Conservation (phyloP, 2,329 filamentous ascomycete species). For the Colletotrichum higginsianum region DNA sequence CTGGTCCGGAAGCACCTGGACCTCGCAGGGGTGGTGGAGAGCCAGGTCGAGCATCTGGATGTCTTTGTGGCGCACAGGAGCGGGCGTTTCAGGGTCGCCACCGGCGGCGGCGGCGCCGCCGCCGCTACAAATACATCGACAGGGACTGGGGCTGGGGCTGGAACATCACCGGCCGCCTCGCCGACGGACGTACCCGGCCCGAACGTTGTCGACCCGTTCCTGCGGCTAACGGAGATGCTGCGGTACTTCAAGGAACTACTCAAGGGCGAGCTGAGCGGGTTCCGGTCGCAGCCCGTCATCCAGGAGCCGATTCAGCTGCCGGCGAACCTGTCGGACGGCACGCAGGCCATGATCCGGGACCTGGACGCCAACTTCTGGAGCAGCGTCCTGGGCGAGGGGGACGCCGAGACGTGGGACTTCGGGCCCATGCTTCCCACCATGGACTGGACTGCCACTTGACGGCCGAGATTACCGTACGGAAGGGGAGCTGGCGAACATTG, state of each 20-base stretch:
- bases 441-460: constrained; percentile 41
- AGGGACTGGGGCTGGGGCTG: neutral
- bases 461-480: neutral
- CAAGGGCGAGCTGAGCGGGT: constrained; percentile 35
- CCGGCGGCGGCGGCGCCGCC: neutral
- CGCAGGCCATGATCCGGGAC: constrained; percentile 47
- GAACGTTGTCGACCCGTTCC: constrained; percentile 39
- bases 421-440: constrained; percentile 31
- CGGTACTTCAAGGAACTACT: constrained; percentile 41
- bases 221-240: constrained; percentile 43
- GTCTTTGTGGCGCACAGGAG: constrained; percentile 46
- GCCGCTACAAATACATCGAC: too few relatives aligned
- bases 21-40: constrained; percentile 50
- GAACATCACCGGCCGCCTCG: neutral
- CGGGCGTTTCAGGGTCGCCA: constrained; percentile 18
- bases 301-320: constrained; percentile 32
- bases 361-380: constrained; percentile 46
- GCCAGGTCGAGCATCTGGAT: constrained; percentile 51
- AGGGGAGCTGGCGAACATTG: too few relatives aligned
- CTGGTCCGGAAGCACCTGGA: constrained; percentile 55
- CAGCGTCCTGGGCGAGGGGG: constrained; percentile 26
- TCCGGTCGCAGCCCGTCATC: constrained; percentile 19
- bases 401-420: constrained; percentile 29
- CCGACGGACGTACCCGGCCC: constrained; percentile 21
- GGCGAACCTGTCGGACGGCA: constrained; percentile 43